Evolutionary conservation across 2,329 filamentous ascomycete species (phyloP).

Genomic region (Hortaea werneckii): DNA sequence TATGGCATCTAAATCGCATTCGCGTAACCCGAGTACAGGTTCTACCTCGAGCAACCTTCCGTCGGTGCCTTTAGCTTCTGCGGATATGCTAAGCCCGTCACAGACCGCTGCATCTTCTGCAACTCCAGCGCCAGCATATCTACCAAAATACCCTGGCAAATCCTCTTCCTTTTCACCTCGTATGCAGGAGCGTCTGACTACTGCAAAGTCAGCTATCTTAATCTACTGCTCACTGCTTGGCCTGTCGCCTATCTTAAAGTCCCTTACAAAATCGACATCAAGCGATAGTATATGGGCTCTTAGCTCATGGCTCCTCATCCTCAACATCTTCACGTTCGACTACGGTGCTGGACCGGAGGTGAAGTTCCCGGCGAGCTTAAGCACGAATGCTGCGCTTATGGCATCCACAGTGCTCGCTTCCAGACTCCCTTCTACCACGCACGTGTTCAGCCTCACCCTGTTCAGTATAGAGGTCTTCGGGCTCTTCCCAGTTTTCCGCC

Average conservation of each 20-base stretch:
- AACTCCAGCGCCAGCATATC: slow-evolving; percentile 18
- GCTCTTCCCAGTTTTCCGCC: slow-evolving; percentile 92
- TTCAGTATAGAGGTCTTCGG: slow-evolving; percentile 98
- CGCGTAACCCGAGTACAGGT: slow-evolving; percentile 45
- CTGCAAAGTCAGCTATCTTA: slow-evolving; percentile 81
- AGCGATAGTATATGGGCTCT: slow-evolving; percentile 96
- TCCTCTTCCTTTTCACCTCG: slow-evolving; percentile 39
- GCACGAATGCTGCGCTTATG: slow-evolving; percentile 94
- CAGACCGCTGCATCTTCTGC: slow-evolving; percentile 17
- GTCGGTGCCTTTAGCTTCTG: slow-evolving; percentile 14
- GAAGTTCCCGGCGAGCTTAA: slow-evolving; percentile 63
- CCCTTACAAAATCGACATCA: slow-evolving; percentile 84
- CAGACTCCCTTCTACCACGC: slow-evolving; percentile 75
- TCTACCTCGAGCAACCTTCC: slow-evolving; percentile 33
- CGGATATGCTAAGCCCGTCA: not conserved
- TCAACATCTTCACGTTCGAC: slow-evolving; percentile 98
- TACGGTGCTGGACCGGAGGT: slow-evolving; percentile 63
- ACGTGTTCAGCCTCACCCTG: slow-evolving; percentile 88
- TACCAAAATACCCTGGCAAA: slow-evolving; percentile 27
- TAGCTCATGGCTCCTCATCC: slow-evolving; percentile 81
- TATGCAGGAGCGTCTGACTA: slow-evolving; percentile 59
- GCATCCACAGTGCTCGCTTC: slow-evolving; percentile 89
- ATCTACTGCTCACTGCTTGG: slow-evolving; percentile 91
- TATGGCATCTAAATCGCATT: slow-evolving; percentile 24
- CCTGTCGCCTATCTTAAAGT: slow-evolving; percentile 89